phyloP scores from a whole-genome alignment of 345 rosid species.

The Cardiospermum halicacabum region DNA sequence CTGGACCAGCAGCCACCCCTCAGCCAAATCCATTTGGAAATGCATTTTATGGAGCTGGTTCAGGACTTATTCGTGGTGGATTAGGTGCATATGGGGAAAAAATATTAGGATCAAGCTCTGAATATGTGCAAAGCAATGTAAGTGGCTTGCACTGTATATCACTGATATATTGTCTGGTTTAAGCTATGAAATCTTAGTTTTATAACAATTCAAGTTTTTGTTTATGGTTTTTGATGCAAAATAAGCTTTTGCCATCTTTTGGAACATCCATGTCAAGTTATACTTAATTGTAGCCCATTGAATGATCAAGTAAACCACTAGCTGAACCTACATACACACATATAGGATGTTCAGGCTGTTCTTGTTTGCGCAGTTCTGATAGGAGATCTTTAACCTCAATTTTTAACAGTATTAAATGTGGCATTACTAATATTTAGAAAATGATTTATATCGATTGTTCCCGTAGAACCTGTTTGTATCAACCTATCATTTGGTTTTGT shows the following conservation, averaged over 20 bases:
- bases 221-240: neutral
- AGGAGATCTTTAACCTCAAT: neutral
- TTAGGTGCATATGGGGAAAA: constrained; percentile 93
- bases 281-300: neutral
- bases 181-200: neutral
- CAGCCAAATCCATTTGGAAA: constrained; percentile 89
- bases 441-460: neutral
- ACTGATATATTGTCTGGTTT: constrained; percentile 2
- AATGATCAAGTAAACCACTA: neutral
- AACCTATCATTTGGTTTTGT: neutral
- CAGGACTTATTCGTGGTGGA: constrained; percentile 85
- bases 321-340: neutral
- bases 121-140: constrained; percentile 98
- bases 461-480: neutral
- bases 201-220: constrained; percentile 5
- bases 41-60: constrained; percentile 90
- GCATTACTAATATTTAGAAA: neutral
- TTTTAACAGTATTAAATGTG: neutral
- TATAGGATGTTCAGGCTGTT: too few species aligned
- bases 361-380: constrained; percentile 1
- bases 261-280: neutral
- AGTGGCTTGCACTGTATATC: constrained; percentile 28
- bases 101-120: constrained; percentile 88
- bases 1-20: constrained; percentile 44
- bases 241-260: neutral